Evolutionary conservation across 2,329 filamentous ascomycete species (phyloP), one percentile per base, ranked within the genome.

Genomic region (Shiraia sp.): DNA sequence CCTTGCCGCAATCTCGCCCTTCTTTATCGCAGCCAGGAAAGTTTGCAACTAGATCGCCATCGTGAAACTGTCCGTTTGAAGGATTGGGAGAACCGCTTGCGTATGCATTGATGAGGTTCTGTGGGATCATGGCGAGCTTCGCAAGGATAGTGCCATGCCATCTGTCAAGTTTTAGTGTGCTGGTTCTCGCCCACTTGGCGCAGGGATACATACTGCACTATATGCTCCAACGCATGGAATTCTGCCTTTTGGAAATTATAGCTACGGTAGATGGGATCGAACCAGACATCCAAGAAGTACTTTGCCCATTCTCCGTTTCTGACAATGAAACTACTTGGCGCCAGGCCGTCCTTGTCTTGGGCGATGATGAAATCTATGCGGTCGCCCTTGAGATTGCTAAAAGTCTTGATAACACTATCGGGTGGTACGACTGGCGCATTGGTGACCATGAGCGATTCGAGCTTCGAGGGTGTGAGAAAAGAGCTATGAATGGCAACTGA

Each of bases 211-310:
- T 53, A 74, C 69, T 78, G 75, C 45, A 78, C 74, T 34, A 78
- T 74, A 50, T 78, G 75, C 56, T 78, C 93, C 75, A 99, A 72
- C 36, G 92, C 91, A 74, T 99, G 92, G 16, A 79, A 82, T 70
- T 99, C 93, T 0, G 90, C 91, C 68, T 95, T 96, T 63, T 95
- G 89, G 63, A 99, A 99, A 65, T 96, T 95, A 73, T 99, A 99
- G 55, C 79, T 88, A 51, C 92, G 80, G 72, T 95, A 99, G 30
- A 97, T 75, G 33, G 93, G 93, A 66, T 97, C 90, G 63, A 93
- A 95, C 93, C 93, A 99, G 1, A 88, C 87, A 66, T 99, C 93
- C 13, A 97, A 72, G 63, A 99, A 89, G 75, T 88, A 99, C 63
- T 87, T 87, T 31, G 88, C 87, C 89, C 92, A 99, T 40, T 93